Percentiles rank a stretch among this genome's conserved stretches.
Conservation (phyloP, 345 rosid species). For the Salix arbutifolia region DNA sequence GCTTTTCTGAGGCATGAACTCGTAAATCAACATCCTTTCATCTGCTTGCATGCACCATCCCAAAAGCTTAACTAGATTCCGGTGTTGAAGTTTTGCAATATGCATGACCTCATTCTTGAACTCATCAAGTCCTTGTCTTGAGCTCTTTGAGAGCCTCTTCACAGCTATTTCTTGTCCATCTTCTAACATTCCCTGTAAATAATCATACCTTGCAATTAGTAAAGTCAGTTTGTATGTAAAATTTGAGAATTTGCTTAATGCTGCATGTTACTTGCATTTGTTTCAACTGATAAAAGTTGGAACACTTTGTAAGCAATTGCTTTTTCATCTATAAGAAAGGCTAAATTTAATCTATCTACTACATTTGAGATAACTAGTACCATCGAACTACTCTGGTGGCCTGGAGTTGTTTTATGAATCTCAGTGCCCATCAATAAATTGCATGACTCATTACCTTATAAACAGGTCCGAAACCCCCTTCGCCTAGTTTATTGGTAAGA, state of each 20-base stretch:
- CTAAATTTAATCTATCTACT: no score
- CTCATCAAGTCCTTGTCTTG: neutral
- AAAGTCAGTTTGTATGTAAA: no score
- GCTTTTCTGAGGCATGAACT: neutral
- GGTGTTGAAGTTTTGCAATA: constrained; percentile 1
- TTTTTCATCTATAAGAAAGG: no score
- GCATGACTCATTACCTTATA: neutral
- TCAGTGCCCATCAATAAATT: no score
- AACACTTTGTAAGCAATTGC: no score
- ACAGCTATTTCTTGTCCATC: constrained; percentile 2
- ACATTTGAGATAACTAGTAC: no score
- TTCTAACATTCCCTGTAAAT: neutral
- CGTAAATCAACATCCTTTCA: neutral
- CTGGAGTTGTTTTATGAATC: no score
- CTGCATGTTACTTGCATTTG: no score
- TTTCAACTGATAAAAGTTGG: no score
- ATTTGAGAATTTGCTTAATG: no score
- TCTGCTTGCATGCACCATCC: neutral
- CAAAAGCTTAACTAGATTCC: neutral
- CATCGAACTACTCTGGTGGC: no score
- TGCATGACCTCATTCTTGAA: neutral
- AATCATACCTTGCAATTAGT: no score
- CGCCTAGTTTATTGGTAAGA: neutral
- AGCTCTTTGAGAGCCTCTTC: neutral
- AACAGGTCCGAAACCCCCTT: neutral